phyloP scores from a whole-genome alignment of 2,329 filamentous ascomycete species.

The Madurella fahalii region DNA sequence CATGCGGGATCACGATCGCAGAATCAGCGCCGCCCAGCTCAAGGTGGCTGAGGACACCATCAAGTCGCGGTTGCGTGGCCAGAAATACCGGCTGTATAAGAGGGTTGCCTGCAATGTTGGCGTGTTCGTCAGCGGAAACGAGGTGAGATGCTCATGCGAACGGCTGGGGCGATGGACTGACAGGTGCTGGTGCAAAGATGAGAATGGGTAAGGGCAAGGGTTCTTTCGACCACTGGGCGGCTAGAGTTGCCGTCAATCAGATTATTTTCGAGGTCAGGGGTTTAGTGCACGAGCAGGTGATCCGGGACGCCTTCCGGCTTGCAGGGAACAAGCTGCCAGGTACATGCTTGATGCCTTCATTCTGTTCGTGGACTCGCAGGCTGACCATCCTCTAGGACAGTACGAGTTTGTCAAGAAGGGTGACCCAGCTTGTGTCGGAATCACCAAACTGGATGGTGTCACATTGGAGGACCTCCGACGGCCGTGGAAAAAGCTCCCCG shows the following conservation, averaged over 20 bases:
- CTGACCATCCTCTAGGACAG: conserved; percentile 48
- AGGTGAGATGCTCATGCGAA: conserved; percentile 47
- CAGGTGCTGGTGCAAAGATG: conserved; percentile 45
- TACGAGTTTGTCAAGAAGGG: conserved; percentile 95
- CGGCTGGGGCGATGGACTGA: conserved; percentile 8
- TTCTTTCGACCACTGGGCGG: conserved; percentile 93
- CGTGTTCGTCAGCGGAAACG: conserved; percentile 92
- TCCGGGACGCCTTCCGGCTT: conserved; percentile 85
- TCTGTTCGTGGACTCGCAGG: not conserved
- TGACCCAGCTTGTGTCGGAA: conserved; percentile 82
- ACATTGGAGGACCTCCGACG: conserved; percentile 80
- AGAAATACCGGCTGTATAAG: conserved; percentile 91
- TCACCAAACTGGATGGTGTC: conserved; percentile 83
- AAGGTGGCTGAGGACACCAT: conserved; percentile 94
- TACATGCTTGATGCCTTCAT: conserved; percentile 33
- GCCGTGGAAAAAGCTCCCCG: conserved; percentile 64
- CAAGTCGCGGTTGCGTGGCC: conserved; percentile 77
- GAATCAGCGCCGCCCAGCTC: conserved; percentile 80
- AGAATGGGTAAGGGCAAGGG: conserved; percentile 99
- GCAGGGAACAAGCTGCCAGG: conserved; percentile 93
- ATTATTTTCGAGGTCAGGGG: conserved; percentile 91
- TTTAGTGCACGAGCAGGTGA: conserved; percentile 89
- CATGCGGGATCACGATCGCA: conserved; percentile 88
- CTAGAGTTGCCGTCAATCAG: conserved; percentile 83
- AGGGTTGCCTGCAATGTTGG: conserved; percentile 88